Evolutionary conservation across 2,329 filamentous ascomycete species (phyloP), one percentile per base, ranked within the genome.

Genomic region (Bipolaris bicolor): DNA sequence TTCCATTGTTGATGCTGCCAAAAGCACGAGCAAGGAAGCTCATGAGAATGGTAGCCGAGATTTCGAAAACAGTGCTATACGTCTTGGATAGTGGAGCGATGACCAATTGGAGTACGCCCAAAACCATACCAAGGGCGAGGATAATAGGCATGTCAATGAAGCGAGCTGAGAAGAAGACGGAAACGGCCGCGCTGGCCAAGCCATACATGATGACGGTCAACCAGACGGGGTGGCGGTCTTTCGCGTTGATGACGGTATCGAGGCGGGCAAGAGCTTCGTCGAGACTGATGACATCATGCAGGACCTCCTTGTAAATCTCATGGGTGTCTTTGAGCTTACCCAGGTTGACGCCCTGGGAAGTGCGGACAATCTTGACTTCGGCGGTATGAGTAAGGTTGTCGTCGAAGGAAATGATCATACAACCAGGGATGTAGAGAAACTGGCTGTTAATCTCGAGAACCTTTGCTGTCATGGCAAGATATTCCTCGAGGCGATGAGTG

Each of bases 331-430:
- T 83, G 24, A 92, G 83, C 67, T 88, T 89, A 34, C 88, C 89
- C 0, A 93, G 80, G 69, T 92, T 87, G 22, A 92, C 83, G 1
- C 88, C 89, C 67, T 91, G 88, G 0, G 79, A 76, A 0, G 86
- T 83, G n/a, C 87, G 85, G 13, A 92, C 86, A 41, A 92, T 83
- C 77, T 90, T 90, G 62, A 92, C 89, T 71, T 91, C 89, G n/a
- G 89, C 88, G 0, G 89, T 91, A 67, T 92, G 89, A n/a, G 57
- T 57, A 26, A 57, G 49, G 15, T 39, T 49, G 72, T 93, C 90
- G 69, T 86, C 92, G 70, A 97, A 96, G 4, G 90, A 94, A 71
- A 96, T 90, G 58, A 97, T 89, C 92, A 97, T 97, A 70, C 90
- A 95, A 0, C 90, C 91, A 0, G 92, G 92, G 6, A 97, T 85